Base-by-base conservation (phyloP, 441 rosid genomes). In the Gossypium schwendimanii region DNA sequence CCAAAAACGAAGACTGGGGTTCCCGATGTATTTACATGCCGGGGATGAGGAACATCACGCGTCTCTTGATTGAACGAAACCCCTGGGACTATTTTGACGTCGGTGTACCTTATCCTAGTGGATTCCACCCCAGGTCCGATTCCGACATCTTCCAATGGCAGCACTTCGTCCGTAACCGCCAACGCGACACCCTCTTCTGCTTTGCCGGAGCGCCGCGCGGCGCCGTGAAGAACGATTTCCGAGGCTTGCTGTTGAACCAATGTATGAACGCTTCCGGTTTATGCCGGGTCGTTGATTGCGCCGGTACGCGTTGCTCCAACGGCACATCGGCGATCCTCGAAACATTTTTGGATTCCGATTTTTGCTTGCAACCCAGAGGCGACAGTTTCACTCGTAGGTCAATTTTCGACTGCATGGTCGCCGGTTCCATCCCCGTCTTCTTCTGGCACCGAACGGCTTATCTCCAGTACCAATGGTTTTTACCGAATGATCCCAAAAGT, bases 41-140 rank as follows among this genome's bases (percentile, higher is more conserved):
- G 6, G 96, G 92, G 9, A 91, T 92, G 97, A 82, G 96, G 44
- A 94, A 94, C 89, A 85, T 92, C 75, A 94, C 97, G 52, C 98
- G 97, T 65, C 91, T 94, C 33, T 71, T 94, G 12, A 92, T 94
- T 4, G 98, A 94, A 82, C 86, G 97, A 20, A 94, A 92, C 78
- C 86, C 97, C 1, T 94, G 98, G 98, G 98, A 94, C 80, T 89
- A 94, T 75, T 94, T 94, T 63, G 97, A 94, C 62, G 91, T 94
- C 74, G 96, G 91, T 70, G 84, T 92, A 0, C 98, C 97, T 0
- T 94, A 94, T 81, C 98, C 98, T 53, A 94, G 96, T 0, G 95
- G 97, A 69, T 94, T 94, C 91, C 98, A 94, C 82, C 98, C 98
- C 20, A 59, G 91, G 49, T 81, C 93, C 5, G 91, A 84, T 60